phyloP scores from a whole-genome alignment of 768 basidiomycete species.

The Naganishia randhawae region DNA sequence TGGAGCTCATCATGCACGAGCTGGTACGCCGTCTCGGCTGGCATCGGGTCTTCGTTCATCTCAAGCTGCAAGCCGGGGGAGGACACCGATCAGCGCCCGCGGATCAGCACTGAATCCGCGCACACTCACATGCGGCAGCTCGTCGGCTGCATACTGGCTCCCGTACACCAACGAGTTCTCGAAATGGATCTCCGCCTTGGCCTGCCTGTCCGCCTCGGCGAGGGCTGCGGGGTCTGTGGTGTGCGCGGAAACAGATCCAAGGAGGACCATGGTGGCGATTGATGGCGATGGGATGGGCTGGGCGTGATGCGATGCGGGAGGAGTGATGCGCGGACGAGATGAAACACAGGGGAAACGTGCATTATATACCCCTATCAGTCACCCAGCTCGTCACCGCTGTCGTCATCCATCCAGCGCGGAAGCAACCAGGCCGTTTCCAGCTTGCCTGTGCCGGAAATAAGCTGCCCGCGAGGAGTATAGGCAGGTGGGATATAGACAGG shows the following conservation, averaged over 20 bases:
- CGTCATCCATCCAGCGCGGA: too few species aligned
- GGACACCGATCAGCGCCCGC: not conserved
- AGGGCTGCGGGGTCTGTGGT: not conserved
- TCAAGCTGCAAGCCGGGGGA: constrained; percentile 27
- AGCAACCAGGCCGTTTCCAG: too few species aligned
- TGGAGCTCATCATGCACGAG: constrained; percentile 35
- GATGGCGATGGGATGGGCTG: too few species aligned
- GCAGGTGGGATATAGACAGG: too few species aligned
- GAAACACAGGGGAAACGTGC: too few species aligned
- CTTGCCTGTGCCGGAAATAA: too few species aligned
- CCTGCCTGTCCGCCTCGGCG: not conserved
- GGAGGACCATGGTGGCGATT: constrained; percentile 29
- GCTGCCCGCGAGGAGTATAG: too few species aligned
- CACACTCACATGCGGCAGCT: constrained; percentile 26
- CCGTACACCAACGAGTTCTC: constrained; percentile 32
- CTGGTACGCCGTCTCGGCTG: constrained; percentile 32
- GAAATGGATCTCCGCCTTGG: constrained; percentile 14
- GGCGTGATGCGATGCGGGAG: too few species aligned
- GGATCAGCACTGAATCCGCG: not conserved
- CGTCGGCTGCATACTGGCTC: constrained; percentile 27
- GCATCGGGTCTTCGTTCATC: constrained; percentile 34
- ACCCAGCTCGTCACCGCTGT: too few species aligned
- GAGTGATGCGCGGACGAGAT: too few species aligned
- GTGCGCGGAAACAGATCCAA: constrained; percentile 17
- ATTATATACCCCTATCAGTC: too few species aligned